Percentiles rank a stretch among this genome's conserved stretches.
These are phyloP conservation scores for Exophiala oligosperma DNA, from an alignment of 2,329 filamentous ascomycete species.

Conservation along the genomic window DNA sequence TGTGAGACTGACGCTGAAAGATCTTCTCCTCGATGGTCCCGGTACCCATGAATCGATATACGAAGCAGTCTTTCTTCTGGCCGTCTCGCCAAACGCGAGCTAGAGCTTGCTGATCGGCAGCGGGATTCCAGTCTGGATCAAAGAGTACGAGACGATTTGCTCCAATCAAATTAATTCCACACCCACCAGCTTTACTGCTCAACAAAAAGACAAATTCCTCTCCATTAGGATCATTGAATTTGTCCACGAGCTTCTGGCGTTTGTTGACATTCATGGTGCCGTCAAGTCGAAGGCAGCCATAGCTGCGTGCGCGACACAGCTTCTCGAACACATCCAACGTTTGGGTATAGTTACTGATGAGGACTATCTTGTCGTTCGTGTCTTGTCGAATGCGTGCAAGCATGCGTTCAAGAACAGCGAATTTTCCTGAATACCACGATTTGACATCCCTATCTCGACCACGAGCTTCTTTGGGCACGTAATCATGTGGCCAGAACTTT, in stretches of 20 bases:
- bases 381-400: constrained; percentile 91
- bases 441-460: constrained; percentile 91
- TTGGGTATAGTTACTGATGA: constrained; percentile 98
- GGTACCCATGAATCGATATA: constrained; percentile 98
- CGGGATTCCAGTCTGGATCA: constrained; percentile 97
- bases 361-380: constrained; percentile 97
- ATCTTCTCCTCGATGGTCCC: constrained; percentile 99
- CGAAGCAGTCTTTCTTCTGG: constrained; percentile 98
- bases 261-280: constrained; percentile 98
- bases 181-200: constrained; percentile 94
- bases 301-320: constrained; percentile 79
- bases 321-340: constrained; percentile 93
- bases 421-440: constrained; percentile 96
- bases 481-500: constrained; percentile 77
- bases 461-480: constrained; percentile 80
- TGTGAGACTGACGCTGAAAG: constrained; percentile 97
- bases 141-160: constrained; percentile 94
- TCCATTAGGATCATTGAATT: constrained; percentile 91
- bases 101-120: constrained; percentile 93
- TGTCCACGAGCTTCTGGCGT: constrained; percentile 93
- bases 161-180: constrained; percentile 92
- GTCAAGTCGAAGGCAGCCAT: constrained; percentile 85
- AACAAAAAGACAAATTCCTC: constrained; percentile 93
- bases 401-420: constrained; percentile 98
- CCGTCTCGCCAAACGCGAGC: constrained; percentile 98